Evolutionary conservation across 306 rosid genomes (phyloP).

Genomic region (Sesbania bispinosa): DNA sequence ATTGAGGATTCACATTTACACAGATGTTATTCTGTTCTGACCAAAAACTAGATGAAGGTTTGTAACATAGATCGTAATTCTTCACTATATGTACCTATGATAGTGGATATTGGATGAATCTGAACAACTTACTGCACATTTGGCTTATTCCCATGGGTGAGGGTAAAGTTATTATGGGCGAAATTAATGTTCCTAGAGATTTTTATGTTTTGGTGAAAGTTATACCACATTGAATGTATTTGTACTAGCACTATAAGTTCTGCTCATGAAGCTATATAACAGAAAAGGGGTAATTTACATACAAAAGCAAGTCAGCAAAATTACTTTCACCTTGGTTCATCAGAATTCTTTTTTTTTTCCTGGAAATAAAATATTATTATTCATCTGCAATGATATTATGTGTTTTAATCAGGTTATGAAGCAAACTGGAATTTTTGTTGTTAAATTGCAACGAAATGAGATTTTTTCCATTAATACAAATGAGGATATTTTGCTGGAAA

Average conservation of each 20-base stretch:
- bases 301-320: not conserved
- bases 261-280: not conserved
- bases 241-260: not conserved
- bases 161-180: not conserved
- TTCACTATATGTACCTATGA: not conserved
- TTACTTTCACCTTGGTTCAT: not conserved
- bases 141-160: not conserved
- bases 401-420: not conserved
- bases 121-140: too few species aligned
- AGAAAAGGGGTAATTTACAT: not conserved
- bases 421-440: not conserved
- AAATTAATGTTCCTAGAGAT: not conserved
- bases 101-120: conserved; percentile 11
- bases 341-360: too few species aligned
- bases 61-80: conserved; percentile 12
- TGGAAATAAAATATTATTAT: not conserved
- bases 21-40: too few species aligned
- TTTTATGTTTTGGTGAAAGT: not conserved
- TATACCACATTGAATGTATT: not conserved
- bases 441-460: not conserved
- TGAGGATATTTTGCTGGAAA: not conserved
- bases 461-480: not conserved
- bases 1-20: not conserved
- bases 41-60: not conserved
- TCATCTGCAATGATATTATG: not conserved